Percentiles rank a stretch among this genome's conserved stretches.
Evolutionary conservation across 2,329 filamentous ascomycete species (phyloP).

Genomic region (Ustilaginoidea virens): DNA sequence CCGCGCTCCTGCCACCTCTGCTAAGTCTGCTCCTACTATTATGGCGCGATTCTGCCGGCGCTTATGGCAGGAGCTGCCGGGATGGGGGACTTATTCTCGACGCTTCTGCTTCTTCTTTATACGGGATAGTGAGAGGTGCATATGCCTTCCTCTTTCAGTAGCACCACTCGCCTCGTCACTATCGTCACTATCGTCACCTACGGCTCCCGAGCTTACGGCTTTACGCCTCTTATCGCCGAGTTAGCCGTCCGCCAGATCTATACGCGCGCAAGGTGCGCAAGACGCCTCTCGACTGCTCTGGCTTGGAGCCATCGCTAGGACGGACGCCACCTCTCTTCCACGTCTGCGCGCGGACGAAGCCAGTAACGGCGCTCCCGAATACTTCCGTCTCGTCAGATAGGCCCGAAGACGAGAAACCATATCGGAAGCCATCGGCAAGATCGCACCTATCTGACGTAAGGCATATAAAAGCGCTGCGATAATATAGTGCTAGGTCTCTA

Average conservation of each 20-base stretch:
- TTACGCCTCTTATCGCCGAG: conserved; percentile 2
- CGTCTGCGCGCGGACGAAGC: conserved; percentile 15
- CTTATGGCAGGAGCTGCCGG: too few species aligned
- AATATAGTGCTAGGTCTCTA: too few species aligned
- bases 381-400: conserved; percentile 26
- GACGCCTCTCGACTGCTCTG: conserved; percentile 5
- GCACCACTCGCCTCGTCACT: too few species aligned
- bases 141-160: too few species aligned
- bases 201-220: neutral
- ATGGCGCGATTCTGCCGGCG: too few species aligned
- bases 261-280: conserved; percentile 1
- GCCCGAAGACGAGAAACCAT: conserved; percentile 31
- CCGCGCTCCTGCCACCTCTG: neutral
- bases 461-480: conserved; percentile 1
- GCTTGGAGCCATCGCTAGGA: conserved; percentile 3
- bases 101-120: too few species aligned
- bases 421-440: conserved; percentile 23
- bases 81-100: too few species aligned
- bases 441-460: conserved; percentile 3
- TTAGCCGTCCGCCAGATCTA: conserved; percentile 1
- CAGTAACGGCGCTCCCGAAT: conserved; percentile 22
- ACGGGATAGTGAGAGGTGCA: too few species aligned
- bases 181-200: too few species aligned
- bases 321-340: conserved; percentile 11
- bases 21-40: too few species aligned